These are phyloP conservation scores for Dendrobium catenatum DNA, from an alignment of 106 monocot species.

Conservation along the genomic window DNA sequence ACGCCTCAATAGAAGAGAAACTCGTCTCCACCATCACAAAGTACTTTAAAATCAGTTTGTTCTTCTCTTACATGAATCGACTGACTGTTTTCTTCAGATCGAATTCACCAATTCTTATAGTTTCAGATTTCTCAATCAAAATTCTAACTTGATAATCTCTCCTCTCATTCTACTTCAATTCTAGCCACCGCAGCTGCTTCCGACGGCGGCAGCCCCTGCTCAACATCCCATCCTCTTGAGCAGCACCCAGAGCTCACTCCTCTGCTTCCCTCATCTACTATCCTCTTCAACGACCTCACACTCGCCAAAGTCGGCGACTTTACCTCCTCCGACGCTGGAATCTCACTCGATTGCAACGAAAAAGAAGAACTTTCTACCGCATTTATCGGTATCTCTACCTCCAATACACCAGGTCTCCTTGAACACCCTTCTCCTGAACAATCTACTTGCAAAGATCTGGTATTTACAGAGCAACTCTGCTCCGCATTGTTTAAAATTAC, in stretches of 20 bases:
- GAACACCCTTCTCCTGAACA: constrained; percentile 2
- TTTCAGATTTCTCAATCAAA: background rate
- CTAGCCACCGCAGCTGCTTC: background rate
- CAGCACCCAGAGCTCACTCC: background rate
- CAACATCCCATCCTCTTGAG: background rate
- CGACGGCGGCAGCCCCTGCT: background rate
- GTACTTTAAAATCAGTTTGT: too few species aligned
- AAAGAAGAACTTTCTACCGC: background rate
- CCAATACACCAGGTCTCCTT: background rate
- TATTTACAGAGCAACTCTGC: background rate
- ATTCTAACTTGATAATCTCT: background rate
- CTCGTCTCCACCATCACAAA: background rate
- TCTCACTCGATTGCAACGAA: background rate
- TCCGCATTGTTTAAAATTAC: background rate
- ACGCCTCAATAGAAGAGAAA: background rate
- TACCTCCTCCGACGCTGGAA: background rate
- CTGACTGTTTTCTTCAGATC: background rate
- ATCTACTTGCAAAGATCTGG: background rate
- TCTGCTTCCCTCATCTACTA: background rate
- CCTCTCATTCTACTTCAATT: background rate
- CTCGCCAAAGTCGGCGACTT: background rate
- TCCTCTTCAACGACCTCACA: background rate
- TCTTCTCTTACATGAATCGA: background rate
- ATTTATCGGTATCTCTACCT: background rate
- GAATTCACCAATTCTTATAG: too few species aligned